Evolutionary conservation across 2,329 filamentous ascomycete genomes (phyloP).

Genomic region (Pseudocercospora pini-densiflorae): DNA sequence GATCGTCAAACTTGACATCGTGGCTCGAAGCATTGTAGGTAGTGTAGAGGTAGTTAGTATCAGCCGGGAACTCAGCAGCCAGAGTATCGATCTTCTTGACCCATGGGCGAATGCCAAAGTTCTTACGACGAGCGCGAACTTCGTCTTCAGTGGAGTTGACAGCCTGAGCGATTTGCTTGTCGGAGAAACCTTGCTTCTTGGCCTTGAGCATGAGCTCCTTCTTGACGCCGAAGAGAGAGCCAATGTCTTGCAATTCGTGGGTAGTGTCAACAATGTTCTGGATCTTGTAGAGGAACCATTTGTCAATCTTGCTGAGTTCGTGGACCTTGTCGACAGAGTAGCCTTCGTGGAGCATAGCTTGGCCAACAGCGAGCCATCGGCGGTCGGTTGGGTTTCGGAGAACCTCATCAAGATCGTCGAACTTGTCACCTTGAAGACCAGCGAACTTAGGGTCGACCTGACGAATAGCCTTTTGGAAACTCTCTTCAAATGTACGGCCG

Average conservation of each 20-base stretch:
- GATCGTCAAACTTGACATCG: slow-evolving; percentile 92
- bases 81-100: slow-evolving; percentile 99
- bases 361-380: slow-evolving; percentile 94
- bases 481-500: slow-evolving; percentile 97
- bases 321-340: slow-evolving; percentile 93
- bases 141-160: slow-evolving; percentile 87
- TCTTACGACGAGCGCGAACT: slow-evolving; percentile 81
- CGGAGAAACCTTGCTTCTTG: slow-evolving; percentile 98
- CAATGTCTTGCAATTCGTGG: slow-evolving; percentile 80
- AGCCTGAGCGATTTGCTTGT: slow-evolving; percentile 88
- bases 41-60: slow-evolving; percentile 96
- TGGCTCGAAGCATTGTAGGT: slow-evolving; percentile 96
- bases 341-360: slow-evolving; percentile 96
- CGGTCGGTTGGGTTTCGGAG: slow-evolving; percentile 93
- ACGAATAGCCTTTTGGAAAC: slow-evolving; percentile 97
- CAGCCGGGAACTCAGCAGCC: slow-evolving; percentile 92
- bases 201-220: slow-evolving; percentile 87
- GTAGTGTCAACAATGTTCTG: slow-evolving; percentile 95
- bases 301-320: slow-evolving; percentile 97
- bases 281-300: slow-evolving; percentile 99
- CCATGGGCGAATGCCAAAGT: slow-evolving; percentile 89
- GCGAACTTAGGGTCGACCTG: slow-evolving; percentile 92
- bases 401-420: slow-evolving; percentile 88
- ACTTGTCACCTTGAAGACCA: slow-evolving; percentile 94
- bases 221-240: slow-evolving; percentile 81